Evolutionary conservation across 257 asterid genomes (phyloP).

Genomic region (Solanum megistacrolobum): DNA sequence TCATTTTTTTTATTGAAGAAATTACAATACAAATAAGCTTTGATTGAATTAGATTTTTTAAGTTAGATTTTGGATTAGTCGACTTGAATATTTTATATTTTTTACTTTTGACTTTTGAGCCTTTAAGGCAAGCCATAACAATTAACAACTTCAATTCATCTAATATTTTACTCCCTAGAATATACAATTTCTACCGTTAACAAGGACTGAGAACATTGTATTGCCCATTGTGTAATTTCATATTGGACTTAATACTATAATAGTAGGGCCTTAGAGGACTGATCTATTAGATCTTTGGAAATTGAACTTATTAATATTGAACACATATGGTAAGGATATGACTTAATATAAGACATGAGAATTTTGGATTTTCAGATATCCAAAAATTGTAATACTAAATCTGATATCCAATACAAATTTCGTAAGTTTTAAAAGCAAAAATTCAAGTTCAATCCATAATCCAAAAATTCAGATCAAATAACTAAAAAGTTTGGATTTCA

Average conservation of each 20-base stretch:
- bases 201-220: not conserved
- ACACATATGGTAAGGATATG: not conserved
- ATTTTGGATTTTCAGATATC: not conserved
- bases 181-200: not conserved
- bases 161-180: not conserved
- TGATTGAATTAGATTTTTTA: not conserved
- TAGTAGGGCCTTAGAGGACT: not conserved
- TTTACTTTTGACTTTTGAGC: not conserved
- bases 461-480: not conserved
- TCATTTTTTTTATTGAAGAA: not conserved
- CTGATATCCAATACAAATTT: not conserved
- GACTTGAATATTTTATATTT: not conserved
- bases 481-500: not conserved
- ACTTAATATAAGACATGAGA: not conserved
- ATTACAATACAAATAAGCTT: not conserved
- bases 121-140: not conserved
- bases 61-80: not conserved
- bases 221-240: not conserved
- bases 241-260: not conserved
- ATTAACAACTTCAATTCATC: not conserved
- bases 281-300: not conserved
- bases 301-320: not conserved
- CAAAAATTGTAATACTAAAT: not conserved
- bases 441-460: not conserved
- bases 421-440: not conserved